Evolutionary conservation across 805 yeast genomes (phyloP), one percentile per base, ranked within the genome.

Genomic region (Wickerhamomyces chambardii): DNA sequence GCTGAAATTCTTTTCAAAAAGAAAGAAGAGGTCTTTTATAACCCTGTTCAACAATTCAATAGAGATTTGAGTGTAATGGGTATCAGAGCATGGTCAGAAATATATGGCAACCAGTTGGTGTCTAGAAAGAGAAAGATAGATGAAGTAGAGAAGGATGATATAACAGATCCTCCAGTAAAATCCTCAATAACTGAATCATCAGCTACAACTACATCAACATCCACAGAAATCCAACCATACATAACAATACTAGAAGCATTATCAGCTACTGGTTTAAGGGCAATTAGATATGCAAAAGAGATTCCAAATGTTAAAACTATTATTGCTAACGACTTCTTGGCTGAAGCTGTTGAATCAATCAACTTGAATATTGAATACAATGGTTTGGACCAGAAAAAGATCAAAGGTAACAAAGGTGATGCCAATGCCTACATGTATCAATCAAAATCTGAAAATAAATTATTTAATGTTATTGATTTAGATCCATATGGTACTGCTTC

Each of bases 401-500:
- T 90, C 16, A 56, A 52, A 31, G 70, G 92, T 8, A 78, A 83
- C 46, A 73, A 74, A 46, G 95, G 92, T 24, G 97, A 92, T 60
- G 98, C 98, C n/a, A 86, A 83, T 44, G 75, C 73, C 29, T 75
- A 71, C 50, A 85, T 92, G 95, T 65, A 79, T 35, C 60, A 39
- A 54, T 60, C 49, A 42, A 59, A 59, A 48, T 51, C 44, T 11
- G 53, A 61, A 33, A 58, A 51, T 15, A 67, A 62, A 18, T 64
- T 65, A 35, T 87, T 81, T 59, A 95, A 92, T 53, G 84, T 85
- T 4, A 75, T 92, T 38, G 99, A 92, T 59, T 68, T 92, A 34
- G 99, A 92, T 58, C 99, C 99, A 0, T 92, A 92, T 53, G 99
- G 99, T 22, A 82, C 97, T 0, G 98, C 96, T 0, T 75, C 96